phyloP scores from a whole-genome alignment of 208 protist species.

The Porcisia deanei region DNA sequence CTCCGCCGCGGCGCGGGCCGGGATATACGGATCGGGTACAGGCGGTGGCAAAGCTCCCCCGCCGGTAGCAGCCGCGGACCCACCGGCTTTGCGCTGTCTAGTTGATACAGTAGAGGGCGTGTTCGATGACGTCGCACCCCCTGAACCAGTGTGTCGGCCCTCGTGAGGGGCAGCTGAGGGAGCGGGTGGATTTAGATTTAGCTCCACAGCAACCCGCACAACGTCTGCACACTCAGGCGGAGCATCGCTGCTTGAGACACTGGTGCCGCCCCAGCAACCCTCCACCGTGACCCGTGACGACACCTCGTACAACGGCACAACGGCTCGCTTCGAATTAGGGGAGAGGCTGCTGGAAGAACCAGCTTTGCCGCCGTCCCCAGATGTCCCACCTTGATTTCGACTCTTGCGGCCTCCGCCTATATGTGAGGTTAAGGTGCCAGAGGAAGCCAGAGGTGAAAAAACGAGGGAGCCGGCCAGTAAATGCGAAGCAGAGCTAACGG shows the following conservation, averaged over 20 bases:
- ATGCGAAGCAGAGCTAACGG: background rate
- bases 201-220: conserved; percentile 6
- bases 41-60: background rate
- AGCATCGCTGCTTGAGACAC: background rate
- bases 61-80: background rate
- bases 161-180: background rate
- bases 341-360: background rate
- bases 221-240: background rate
- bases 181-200: conserved; percentile 2
- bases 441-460: background rate
- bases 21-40: conserved; percentile 16
- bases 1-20: conserved; percentile 11
- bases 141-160: conserved; percentile 1
- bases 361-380: conserved; percentile 7
- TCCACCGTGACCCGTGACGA: conserved; percentile 28
- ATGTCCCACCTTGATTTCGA: background rate
- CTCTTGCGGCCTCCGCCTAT: conserved; percentile 3
- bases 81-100: conserved; percentile 12
- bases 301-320: conserved; percentile 23
- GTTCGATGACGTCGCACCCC: background rate
- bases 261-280: conserved; percentile 20
- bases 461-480: background rate
- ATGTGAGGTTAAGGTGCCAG: background rate
- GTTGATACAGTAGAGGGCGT: background rate
- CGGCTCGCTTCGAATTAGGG: conserved; percentile 11